These are phyloP conservation scores for Huntiella decipiens DNA, from an alignment of 2,329 filamentous ascomycete species.

Conservation along the genomic window DNA sequence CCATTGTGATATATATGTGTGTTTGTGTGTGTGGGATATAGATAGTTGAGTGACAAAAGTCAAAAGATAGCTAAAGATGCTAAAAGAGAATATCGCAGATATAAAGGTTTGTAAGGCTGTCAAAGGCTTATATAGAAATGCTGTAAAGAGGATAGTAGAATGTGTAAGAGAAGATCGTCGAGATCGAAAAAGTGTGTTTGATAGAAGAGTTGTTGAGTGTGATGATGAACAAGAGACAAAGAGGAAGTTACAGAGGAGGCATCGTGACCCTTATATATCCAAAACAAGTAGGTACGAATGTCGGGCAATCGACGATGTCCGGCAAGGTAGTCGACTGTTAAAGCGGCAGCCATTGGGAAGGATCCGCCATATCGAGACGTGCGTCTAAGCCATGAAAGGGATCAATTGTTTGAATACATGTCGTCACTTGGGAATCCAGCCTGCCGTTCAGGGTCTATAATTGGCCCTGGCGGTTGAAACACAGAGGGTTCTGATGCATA, in stretches of 20 bases:
- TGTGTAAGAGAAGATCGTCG: slow-evolving; percentile 1
- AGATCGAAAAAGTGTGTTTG: neutral
- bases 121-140: neutral
- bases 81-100: neutral
- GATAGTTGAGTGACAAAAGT: slow-evolving; percentile 1
- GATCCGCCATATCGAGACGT: too few relatives aligned
- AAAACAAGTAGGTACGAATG: slow-evolving; percentile 1
- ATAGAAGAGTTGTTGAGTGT: neutral
- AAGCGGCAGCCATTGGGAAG: neutral
- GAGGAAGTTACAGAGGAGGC: neutral
- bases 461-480: neutral
- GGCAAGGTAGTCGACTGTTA: neutral
- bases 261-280: slow-evolving; percentile 8
- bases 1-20: slow-evolving; percentile 14
- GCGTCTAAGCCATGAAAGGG: neutral
- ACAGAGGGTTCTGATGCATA: slow-evolving; percentile 3
- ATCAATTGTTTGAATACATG: slow-evolving; percentile 2
- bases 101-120: neutral
- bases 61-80: neutral
- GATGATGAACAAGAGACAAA: slow-evolving; percentile 1
- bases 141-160: neutral
- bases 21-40: neutral
- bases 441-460: neutral
- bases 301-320: slow-evolving; percentile 6
- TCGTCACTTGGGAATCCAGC: neutral